Percentiles rank a stretch among this genome's conserved stretches.
Evolutionary conservation across 768 basidiomycete genomes (phyloP).

Genomic region (Coprinopsis cinerea): DNA sequence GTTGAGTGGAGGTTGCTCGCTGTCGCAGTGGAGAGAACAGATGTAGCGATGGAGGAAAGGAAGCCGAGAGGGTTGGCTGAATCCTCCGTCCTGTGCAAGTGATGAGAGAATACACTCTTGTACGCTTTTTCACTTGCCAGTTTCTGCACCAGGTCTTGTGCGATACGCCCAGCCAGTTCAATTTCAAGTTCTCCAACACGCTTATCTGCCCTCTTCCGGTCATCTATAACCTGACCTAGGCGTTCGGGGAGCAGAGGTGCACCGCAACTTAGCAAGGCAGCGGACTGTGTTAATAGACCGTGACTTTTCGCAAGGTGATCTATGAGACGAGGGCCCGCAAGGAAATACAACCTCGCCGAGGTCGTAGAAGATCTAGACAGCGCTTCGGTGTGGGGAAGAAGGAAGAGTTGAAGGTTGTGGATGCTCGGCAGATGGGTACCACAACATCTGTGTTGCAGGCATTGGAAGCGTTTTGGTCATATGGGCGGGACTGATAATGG

Average conservation of each 20-base stretch:
- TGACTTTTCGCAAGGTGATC: conserved; percentile 56
- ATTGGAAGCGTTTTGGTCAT: too few species aligned
- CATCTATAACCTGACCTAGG: conserved; percentile 59
- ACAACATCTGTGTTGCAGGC: conserved; percentile 48
- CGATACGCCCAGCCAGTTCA: conserved; percentile 53
- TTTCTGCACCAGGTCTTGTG: conserved; percentile 33
- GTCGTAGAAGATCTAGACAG: conserved; percentile 55
- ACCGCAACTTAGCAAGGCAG: conserved; percentile 63
- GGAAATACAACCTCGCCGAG: conserved; percentile 74
- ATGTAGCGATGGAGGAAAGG: conserved; percentile 49
- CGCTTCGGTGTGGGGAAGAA: conserved; percentile 63
- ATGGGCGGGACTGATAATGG: too few species aligned
- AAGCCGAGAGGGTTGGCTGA: conserved; percentile 51
- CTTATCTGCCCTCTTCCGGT: conserved; percentile 61
- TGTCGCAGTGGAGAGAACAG: conserved; percentile 28
- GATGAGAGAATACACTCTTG: conserved; percentile 31
- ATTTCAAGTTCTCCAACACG: conserved; percentile 63
- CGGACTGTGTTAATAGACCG: conserved; percentile 44
- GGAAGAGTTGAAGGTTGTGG: conserved; percentile 65
- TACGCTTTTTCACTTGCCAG: conserved; percentile 20
- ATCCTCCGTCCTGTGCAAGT: conserved; percentile 59
- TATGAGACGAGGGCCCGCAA: conserved; percentile 74
- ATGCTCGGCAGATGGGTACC: conserved; percentile 82
- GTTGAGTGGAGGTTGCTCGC: conserved; percentile 17
- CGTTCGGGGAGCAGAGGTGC: conserved; percentile 62